Conservation (phyloP, 208 protist genomes). For the Angomonas deanei region DNA sequence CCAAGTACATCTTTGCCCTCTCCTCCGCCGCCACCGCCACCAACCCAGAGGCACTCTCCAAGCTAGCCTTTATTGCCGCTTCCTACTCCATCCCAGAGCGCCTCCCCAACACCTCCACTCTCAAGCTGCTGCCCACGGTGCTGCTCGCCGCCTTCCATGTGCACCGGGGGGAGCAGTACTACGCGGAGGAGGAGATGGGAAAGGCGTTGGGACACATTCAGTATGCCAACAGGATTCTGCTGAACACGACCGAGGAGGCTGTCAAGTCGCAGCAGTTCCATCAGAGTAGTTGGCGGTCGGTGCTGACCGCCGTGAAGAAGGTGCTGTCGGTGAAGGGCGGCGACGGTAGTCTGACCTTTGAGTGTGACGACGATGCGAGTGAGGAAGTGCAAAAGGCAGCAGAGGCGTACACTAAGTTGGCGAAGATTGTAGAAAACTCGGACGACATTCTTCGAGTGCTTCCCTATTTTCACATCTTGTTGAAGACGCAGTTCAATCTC, state of each 20-base stretch:
- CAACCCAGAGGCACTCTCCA: slow-evolving; percentile 48
- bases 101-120: slow-evolving; percentile 8
- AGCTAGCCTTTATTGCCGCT: slow-evolving; percentile 40
- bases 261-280: slow-evolving; percentile 10
- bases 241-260: slow-evolving; percentile 14
- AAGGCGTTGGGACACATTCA: slow-evolving; percentile 58
- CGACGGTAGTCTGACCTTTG: not conserved
- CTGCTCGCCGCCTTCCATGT: slow-evolving; percentile 59
- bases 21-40: slow-evolving; percentile 32
- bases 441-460: slow-evolving; percentile 48
- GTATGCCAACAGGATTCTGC: slow-evolving; percentile 44
- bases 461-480: slow-evolving; percentile 28
- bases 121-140: slow-evolving; percentile 40
- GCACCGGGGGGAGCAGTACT: slow-evolving; percentile 58
- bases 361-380: not conserved
- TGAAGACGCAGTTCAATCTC: slow-evolving; percentile 23
- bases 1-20: slow-evolving; percentile 70
- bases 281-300: slow-evolving; percentile 6
- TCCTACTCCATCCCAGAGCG: slow-evolving; percentile 21
- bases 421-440: slow-evolving; percentile 13
- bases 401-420: slow-evolving; percentile 1
- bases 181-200: slow-evolving; percentile 38
- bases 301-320: slow-evolving; percentile 4
- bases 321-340: slow-evolving; percentile 5
- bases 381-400: slow-evolving; percentile 2